Evolutionary conservation across 805 yeast species (phyloP), one percentile per base, ranked within the genome.

Genomic region (Candida nanaspora): DNA sequence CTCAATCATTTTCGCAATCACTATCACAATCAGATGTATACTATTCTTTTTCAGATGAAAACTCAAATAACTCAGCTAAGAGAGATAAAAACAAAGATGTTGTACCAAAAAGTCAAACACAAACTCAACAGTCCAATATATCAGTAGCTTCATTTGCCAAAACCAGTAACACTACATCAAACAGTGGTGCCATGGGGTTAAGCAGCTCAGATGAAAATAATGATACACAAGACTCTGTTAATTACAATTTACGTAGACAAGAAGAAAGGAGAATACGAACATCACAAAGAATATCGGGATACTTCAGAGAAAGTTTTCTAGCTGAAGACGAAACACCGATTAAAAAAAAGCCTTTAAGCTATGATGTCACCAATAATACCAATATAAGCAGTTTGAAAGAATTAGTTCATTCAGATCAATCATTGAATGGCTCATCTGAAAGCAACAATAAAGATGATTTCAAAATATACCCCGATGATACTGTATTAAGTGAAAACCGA

Each of bases 261-360:
- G 30, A 38, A 33, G 56, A 49, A 34, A 27, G 19, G 13, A 38
- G 34, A 15, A 46, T 52, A 3, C 43, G 43, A 30, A 45, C 47
- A 19, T 45, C 48, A 6, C 56, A 50, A 22, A 41, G 31, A 26
- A 38, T 16, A 20, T 31, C 41, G 22, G 56, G 56, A 3, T 46
- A 48, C 18, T 48, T 51, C 38, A 43, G 39, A 19, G 55, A 51
- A 28, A 38, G 33, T 18, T 11, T 23, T 23, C 25, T 46, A 2
- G 22, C 40, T 13, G 52, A 45, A 15, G 45, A 44, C 8, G 20
- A 41, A 9, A 44, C 41, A 22, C 37, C 23, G 19, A 26, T 11
- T 18, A 36, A 35, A 29, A 36, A 14, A 15, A 14, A 13, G n/a
- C n/a, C n/a, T n/a, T n/a, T n/a, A n/a, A n/a, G n/a, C n/a, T n/a